Evolutionary conservation across 345 rosid genomes (phyloP), one percentile per base, ranked within the genome.

Genomic region (Isatis tinctoria): DNA sequence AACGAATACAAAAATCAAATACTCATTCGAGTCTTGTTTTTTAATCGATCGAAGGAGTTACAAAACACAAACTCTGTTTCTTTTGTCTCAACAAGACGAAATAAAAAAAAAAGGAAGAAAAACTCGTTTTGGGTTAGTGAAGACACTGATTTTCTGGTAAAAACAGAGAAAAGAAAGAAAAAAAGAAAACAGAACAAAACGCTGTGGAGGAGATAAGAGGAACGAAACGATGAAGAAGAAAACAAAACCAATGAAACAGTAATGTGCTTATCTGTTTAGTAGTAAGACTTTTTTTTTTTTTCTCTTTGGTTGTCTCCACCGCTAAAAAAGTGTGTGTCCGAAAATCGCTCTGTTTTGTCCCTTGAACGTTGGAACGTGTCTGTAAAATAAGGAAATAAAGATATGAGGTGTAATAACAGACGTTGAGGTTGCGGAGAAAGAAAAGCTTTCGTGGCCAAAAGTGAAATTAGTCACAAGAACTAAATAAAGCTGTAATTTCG

Each of bases 231-330:
- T 4, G 72, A 76, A 32, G 56, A 35, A 43, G 53, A 32, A 56
- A 51, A 54, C 22, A 56, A 39, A 69, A 76, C 72, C 72, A 64
- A 70, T 76, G 75, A 37, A 77, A 77, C 72, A 70, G 80, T 69
- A 62, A 14, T 67, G 18, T 54, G 41, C 4, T 75, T 69, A 62
- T 76, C 79, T 58, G 48, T 22, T 63, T 27, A 2, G 65, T 75
- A 36, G 35, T 8, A 12, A 22, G 17, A n/a, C 3, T 57, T 60
- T 5, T 10, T 39, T 52, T 22, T 47, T 67, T 6, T 49, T 17
- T 39, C 4, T 17, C 13, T 24, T 49, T 6, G n/a, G 12, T 61
- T 60, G 27, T 47, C 2, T 60, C n/a, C 61, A 76, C 75, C 75
- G 53, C 36, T 44, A 16, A 69, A 35, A 63, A 8, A 28, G 13